Percentiles rank a stretch among this genome's conserved stretches.
These are phyloP conservation scores for Dimocarpus longan DNA, from an alignment of 345 rosid species.

Conservation along the genomic window DNA sequence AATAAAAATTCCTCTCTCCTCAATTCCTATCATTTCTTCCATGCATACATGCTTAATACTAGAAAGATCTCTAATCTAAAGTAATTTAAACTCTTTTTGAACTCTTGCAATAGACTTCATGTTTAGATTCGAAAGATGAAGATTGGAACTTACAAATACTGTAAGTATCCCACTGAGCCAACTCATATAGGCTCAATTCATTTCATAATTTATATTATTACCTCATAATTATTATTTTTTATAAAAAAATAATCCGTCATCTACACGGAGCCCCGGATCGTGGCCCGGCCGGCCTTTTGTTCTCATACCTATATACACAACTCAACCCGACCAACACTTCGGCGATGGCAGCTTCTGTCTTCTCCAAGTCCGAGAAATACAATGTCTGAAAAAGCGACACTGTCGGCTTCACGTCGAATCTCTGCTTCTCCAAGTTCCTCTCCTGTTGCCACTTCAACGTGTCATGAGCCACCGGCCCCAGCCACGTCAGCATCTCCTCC, in stretches of 20 bases:
- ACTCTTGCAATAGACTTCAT: no score
- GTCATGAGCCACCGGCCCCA: conserved; percentile 52
- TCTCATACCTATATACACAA: conserved; percentile 40
- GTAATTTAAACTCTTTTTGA: no score
- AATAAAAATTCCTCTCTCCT: no score
- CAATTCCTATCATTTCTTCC: no score
- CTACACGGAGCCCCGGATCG: conserved; percentile 1
- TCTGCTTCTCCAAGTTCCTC: conserved; percentile 50
- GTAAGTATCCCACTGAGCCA: no score
- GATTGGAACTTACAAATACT: no score
- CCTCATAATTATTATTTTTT: not conserved
- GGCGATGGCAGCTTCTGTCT: conserved; percentile 57
- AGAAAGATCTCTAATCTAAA: no score
- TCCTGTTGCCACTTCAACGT: conserved; percentile 59
- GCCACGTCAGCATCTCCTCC: conserved; percentile 48
- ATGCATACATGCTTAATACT: no score
- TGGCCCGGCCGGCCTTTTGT: conserved; percentile 3
- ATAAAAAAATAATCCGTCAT: not conserved
- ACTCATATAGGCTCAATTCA: no score
- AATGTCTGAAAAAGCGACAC: conserved; percentile 53
- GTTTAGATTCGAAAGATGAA: no score
- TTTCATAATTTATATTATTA: not conserved
- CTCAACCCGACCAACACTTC: conserved; percentile 62
- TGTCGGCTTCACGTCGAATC: conserved; percentile 36
- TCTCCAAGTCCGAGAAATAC: conserved; percentile 55